Base-by-base conservation (phyloP, 2,329 filamentous ascomycete genomes). In the Pyrenophora graminea region DNA sequence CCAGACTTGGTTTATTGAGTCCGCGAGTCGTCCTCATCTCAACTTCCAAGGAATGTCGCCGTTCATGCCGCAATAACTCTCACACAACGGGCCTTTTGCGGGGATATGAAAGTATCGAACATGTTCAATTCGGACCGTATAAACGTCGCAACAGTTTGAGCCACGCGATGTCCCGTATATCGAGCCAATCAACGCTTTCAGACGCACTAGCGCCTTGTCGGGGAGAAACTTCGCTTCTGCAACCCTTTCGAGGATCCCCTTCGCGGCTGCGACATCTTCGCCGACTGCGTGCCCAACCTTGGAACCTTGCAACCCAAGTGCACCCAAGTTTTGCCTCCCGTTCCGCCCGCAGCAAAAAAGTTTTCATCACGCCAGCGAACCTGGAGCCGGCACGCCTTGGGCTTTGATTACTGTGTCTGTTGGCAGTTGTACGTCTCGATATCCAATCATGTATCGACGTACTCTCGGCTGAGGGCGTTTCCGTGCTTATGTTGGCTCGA, bases 111-210 rank as follows among this genome's bases (percentile, higher is more conserved):
- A 27, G 40, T 25, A 36, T 48, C 40, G 30, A 31, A 38, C 38
- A 49, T 48, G 53, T 46, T 40, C 42, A 43, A 52, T 32, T 56
- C 53, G 53, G 53, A 27, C 50, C 53, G 46, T 53, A 38, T 53
- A 38, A 32, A 31, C 40, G 44, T 56, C 53, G 53, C 49, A 38
- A 44, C 30, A 38, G 33, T 40, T 27, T 37, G 30, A 39, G 48
- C 45, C 53, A 49, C 38, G 41, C 39, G 41, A 37, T 38, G 36
- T 41, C 30, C 42, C 38, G 49, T 25, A 17, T 25, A 43, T 44
- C 41, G 38, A 39, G 25, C 53, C 45, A 56, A 56, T 56, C 40
- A 49, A 32, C 33, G 18, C 19, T 19, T 30, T 3, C 3, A n/a
- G 3, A 12, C 7, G 3, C 23, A n/a, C 34, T 42, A 45, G 45